Evolutionary conservation across 2,329 filamentous ascomycete species (phyloP).

Genomic region (Aspergillus chevalieri): DNA sequence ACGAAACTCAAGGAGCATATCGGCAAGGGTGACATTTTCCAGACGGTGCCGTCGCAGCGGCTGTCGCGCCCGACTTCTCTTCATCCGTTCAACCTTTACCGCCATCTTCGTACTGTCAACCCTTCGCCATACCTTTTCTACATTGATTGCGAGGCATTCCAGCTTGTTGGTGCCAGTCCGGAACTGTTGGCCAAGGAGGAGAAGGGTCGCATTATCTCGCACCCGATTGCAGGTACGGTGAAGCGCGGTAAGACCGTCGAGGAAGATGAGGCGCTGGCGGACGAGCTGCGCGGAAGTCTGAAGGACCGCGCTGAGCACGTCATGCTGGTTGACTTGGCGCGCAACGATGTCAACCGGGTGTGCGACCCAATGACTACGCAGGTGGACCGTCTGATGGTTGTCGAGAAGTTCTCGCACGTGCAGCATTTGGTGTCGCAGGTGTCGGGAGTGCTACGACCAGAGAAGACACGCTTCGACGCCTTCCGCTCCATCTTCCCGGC

Average conservation of each 20-base stretch:
- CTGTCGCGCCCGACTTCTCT: conserved; percentile 82
- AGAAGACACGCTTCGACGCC: conserved; percentile 86
- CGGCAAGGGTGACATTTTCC: conserved; percentile 86
- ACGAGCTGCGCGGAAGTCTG: conserved; percentile 68
- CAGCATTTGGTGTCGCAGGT: conserved; percentile 97
- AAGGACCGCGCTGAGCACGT: conserved; percentile 95
- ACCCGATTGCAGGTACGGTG: conserved; percentile 94
- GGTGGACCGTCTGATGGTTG: conserved; percentile 90
- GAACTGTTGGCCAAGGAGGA: conserved; percentile 92
- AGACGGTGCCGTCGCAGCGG: conserved; percentile 90
- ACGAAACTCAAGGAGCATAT: conserved; percentile 84
- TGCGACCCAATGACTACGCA: conserved; percentile 84
- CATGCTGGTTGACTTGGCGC: conserved; percentile 92
- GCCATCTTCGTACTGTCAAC: conserved; percentile 92
- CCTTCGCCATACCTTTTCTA: conserved; percentile 97
- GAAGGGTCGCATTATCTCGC: conserved; percentile 79
- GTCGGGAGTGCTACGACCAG: conserved; percentile 76
- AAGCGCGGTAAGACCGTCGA: conserved; percentile 73
- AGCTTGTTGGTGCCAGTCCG: conserved; percentile 90
- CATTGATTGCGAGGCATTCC: conserved; percentile 83
- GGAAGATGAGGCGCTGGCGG: conserved; percentile 74
- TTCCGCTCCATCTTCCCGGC: conserved; percentile 96
- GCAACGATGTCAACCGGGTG: conserved; percentile 94
- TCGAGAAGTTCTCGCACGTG: conserved; percentile 91
- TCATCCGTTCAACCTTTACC: conserved; percentile 97